These are phyloP conservation scores for Wickerhamiella shivajii DNA, from an alignment of 805 yeast genomes.

Conservation along the genomic window DNA sequence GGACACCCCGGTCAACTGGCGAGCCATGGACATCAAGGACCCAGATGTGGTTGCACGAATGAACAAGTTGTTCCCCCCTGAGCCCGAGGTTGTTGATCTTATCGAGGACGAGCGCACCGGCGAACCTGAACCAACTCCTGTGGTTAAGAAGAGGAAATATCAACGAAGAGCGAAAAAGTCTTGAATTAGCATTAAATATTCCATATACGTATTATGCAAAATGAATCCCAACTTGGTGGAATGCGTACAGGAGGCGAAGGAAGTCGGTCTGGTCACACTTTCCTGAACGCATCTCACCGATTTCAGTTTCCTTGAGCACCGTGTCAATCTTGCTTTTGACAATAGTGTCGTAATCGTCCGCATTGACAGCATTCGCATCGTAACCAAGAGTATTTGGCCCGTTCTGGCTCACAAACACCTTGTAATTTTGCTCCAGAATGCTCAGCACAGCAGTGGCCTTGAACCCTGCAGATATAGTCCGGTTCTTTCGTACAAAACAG, in stretches of 20 bases:
- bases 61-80: too few relatives aligned
- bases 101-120: too few relatives aligned
- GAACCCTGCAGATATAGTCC: constrained; percentile 85
- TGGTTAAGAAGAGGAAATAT: too few relatives aligned
- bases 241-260: constrained; percentile 64
- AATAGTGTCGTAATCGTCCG: constrained; percentile 26
- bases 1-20: too few relatives aligned
- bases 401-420: constrained; percentile 48
- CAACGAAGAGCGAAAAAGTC: too few relatives aligned
- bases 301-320: constrained; percentile 67
- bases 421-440: constrained; percentile 77
- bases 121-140: too few relatives aligned
- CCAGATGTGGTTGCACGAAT: too few relatives aligned
- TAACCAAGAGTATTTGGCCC: constrained; percentile 31
- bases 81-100: too few relatives aligned
- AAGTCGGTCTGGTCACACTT: constrained; percentile 94
- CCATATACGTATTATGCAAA: constrained; percentile 44
- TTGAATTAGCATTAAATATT: neutral
- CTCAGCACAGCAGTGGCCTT: constrained; percentile 66
- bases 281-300: constrained; percentile 76
- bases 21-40: too few relatives aligned
- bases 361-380: constrained; percentile 28
- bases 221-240: constrained; percentile 94
- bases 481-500: constrained; percentile 84
- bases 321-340: constrained; percentile 58